These are phyloP conservation scores for Fusarium concolor DNA, from an alignment of 2,329 filamentous ascomycete species.

Conservation along the genomic window DNA sequence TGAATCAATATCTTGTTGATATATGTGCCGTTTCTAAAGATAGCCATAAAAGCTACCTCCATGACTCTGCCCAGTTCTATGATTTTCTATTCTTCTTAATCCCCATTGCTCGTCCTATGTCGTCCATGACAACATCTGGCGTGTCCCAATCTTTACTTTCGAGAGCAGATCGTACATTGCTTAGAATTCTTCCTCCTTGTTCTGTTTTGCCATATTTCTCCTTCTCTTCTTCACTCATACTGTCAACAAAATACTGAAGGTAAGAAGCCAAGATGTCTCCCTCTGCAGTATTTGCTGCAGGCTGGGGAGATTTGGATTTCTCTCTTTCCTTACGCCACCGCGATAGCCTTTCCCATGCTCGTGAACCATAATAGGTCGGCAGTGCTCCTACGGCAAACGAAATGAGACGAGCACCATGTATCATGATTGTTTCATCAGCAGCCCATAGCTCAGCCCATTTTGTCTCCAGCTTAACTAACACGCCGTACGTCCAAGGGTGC, in stretches of 20 bases:
- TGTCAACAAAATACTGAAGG: not conserved
- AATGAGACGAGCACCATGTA: not conserved
- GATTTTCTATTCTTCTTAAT: no score
- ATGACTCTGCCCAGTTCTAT: no score
- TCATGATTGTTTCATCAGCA: not conserved
- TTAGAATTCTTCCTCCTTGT: not conserved
- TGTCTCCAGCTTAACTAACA: not conserved
- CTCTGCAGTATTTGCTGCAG: no score
- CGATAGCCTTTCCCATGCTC: rapidly evolving
- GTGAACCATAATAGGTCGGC: not conserved
- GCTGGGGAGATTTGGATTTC: no score
- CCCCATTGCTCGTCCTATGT: not conserved
- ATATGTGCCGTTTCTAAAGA: no score
- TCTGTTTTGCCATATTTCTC: not conserved
- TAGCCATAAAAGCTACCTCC: no score
- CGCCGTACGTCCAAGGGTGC: not conserved
- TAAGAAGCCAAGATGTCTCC: no score
- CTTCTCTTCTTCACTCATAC: not conserved
- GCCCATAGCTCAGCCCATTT: not conserved
- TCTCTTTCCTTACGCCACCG: not conserved
- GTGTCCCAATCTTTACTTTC: not conserved
- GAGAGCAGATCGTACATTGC: not conserved
- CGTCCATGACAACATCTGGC: not conserved
- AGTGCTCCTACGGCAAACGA: not conserved
- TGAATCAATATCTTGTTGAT: no score